Evolutionary conservation across 2,329 filamentous ascomycete genomes (phyloP).

Genomic region (Lizonia empirigonia): DNA sequence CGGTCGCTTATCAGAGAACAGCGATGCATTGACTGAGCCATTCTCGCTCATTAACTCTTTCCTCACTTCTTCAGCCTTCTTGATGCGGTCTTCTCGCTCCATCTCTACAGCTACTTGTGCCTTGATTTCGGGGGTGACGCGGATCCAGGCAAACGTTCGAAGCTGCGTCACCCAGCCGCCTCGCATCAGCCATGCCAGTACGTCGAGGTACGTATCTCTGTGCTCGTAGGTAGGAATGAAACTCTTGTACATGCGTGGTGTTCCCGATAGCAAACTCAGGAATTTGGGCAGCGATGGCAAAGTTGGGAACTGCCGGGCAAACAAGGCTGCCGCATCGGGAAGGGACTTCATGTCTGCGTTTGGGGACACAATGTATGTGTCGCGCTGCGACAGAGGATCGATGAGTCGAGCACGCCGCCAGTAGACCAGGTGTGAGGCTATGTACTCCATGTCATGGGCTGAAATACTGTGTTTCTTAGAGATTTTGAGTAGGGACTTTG

Average conservation of each 20-base stretch:
- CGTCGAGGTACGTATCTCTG: constrained; percentile 83
- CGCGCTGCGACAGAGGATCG: constrained; percentile 84
- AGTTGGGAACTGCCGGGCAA: constrained; percentile 79
- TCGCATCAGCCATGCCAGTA: constrained; percentile 90
- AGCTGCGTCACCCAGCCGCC: constrained; percentile 94
- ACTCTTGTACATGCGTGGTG: constrained; percentile 79
- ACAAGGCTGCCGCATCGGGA: constrained; percentile 70
- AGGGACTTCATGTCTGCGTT: constrained; percentile 81
- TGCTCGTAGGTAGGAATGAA: constrained; percentile 89
- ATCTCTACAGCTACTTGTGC: constrained; percentile 77
- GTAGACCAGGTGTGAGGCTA: constrained; percentile 92
- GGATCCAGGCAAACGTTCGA: constrained; percentile 87
- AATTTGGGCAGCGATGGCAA: constrained; percentile 85
- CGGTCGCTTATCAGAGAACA: constrained; percentile 40
- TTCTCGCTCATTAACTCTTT: constrained; percentile 40
- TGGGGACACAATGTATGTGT: constrained; percentile 89
- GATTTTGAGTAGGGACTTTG: constrained; percentile 73
- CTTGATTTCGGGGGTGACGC: constrained; percentile 81
- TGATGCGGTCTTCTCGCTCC: constrained; percentile 52
- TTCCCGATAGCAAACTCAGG: constrained; percentile 79
- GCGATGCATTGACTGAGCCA: constrained; percentile 34
- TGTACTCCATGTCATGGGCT: constrained; percentile 79
- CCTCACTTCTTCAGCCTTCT: constrained; percentile 38
- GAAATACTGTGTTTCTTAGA: constrained; percentile 74
- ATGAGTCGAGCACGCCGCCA: constrained; percentile 94